Percentiles rank a stretch among this genome's conserved stretches.
Conservation (phyloP, 176 grass and related monocot genomes). For the Olyra latifolia region DNA sequence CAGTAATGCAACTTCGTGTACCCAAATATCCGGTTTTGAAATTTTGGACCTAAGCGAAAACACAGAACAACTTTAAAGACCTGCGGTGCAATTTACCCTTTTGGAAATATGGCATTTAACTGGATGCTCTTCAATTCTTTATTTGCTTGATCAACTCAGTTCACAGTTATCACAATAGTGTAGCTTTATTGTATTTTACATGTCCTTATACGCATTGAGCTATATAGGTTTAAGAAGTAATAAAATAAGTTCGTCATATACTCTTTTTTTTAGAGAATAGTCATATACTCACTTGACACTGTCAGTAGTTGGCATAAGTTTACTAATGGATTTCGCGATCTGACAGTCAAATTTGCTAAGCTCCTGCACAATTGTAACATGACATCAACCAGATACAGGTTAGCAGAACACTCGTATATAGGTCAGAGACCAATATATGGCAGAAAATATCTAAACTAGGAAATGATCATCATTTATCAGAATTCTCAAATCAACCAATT, state of each 20-base stretch:
- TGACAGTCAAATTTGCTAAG: slow-evolving; percentile 54
- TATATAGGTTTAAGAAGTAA: background rate
- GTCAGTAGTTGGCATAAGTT: slow-evolving; percentile 65
- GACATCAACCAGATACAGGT: slow-evolving; percentile 11
- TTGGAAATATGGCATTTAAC: background rate
- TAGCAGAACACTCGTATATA: slow-evolving; percentile 13
- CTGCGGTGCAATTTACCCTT: too few relatives aligned
- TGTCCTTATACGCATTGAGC: slow-evolving; percentile 3
- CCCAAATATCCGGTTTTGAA: too few relatives aligned
- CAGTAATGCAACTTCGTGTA: too few relatives aligned
- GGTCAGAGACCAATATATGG: slow-evolving; percentile 8
- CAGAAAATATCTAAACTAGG: background rate
- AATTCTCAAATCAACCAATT: slow-evolving; percentile 18
- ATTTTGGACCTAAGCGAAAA: too few relatives aligned
- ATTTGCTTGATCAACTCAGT: background rate
- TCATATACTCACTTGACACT: slow-evolving; percentile 55
- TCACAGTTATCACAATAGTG: slow-evolving; percentile 7
- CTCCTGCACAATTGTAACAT: slow-evolving; percentile 47
- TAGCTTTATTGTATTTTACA: slow-evolving; percentile 17
- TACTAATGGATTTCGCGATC: slow-evolving; percentile 70
- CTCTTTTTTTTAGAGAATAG: too few relatives aligned
- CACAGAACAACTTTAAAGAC: too few relatives aligned
- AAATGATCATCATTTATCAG: slow-evolving; percentile 10
- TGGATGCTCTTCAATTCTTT: slow-evolving; percentile 10
- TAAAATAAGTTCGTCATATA: background rate